Evolutionary conservation across 106 monocot genomes (phyloP), one percentile per base, ranked within the genome.

Genomic region (Agapanthus africanus): DNA sequence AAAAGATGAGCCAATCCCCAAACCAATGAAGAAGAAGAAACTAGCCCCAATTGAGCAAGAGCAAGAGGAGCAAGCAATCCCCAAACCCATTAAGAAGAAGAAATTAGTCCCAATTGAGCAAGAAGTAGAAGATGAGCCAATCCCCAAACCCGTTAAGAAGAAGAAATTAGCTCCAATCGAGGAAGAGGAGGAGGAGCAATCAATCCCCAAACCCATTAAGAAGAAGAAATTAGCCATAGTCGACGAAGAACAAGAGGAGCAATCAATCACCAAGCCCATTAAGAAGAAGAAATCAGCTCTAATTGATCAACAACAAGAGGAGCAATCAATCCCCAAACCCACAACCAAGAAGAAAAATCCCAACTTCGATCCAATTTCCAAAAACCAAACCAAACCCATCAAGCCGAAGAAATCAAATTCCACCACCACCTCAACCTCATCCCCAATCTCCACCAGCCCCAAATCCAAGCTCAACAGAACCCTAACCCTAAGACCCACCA

Each of bases 341-440:
- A 1, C 19, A 15, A 47, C 13, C 16, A 47, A 47, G 46, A 47
- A 47, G 46, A 47, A 47, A 47, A 63, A 63, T 22, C 10, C 38
- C 18, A 38, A 2, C 63, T 38, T 39, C 3, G 63, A 63, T 38
- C 22, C 63, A 30, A 37, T 37, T 38, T 38, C 63, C 35, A 37
- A 63, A 32, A 73, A 82, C 70, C 76, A 77, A 67, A 71, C 74
- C 76, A 84, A 81, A 71, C 70, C 67, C 28, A 23, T 79, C 70
- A 80, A 82, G 28, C 77, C 77, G 26, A 85, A 82, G 71, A 83
- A 77, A 16, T 65, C 73, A 27, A 83, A 76, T 26, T 74, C 88
- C 72, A 83, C 82, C 52, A 70, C 64, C 33, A 18, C 64, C 5
- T 71, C 31, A 79, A 4, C 51, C 63, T 35, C 37, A 9, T 41